Evolutionary conservation across 2,329 filamentous ascomycete species (phyloP).

Genomic region (Trichoderma oligosporum): DNA sequence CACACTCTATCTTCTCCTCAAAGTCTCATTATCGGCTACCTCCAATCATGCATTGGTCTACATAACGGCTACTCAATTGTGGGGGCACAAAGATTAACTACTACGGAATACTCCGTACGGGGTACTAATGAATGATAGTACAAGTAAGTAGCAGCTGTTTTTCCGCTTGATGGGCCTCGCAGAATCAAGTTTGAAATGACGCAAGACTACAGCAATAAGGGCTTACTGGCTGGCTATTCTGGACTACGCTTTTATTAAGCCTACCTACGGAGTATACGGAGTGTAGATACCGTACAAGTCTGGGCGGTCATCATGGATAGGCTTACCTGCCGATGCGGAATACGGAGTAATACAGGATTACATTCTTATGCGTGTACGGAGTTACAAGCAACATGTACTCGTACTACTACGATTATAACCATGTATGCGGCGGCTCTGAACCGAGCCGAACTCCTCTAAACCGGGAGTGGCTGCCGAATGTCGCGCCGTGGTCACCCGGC

Average conservation of each 20-base stretch:
- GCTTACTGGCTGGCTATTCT: not conserved
- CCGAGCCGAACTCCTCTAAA: not conserved
- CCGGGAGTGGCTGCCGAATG: constrained; percentile 13
- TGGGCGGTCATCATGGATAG: not conserved
- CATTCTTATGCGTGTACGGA: too few relatives aligned
- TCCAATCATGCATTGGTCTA: not conserved
- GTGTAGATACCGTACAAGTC: too few relatives aligned
- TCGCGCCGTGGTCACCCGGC: constrained; percentile 2
- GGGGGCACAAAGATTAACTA: constrained; percentile 2
- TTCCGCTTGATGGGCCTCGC: not conserved
- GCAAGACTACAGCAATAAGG: constrained; percentile 10
- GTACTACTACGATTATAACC: too few relatives aligned
- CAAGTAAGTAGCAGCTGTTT: not conserved
- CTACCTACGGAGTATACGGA: not conserved
- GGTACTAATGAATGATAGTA: too few relatives aligned
- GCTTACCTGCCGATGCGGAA: not conserved
- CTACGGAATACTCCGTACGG: too few relatives aligned
- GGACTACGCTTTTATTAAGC: not conserved
- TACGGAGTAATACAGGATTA: not conserved
- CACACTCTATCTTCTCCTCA: too few relatives aligned
- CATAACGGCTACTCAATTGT: not conserved
- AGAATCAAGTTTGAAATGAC: constrained; percentile 5
- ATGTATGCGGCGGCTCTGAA: not conserved
- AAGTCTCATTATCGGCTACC: not conserved
- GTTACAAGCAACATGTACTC: too few relatives aligned